Evolutionary conservation across 2,329 filamentous ascomycete species (phyloP).

Genomic region (Blastomyces gilchristii): DNA sequence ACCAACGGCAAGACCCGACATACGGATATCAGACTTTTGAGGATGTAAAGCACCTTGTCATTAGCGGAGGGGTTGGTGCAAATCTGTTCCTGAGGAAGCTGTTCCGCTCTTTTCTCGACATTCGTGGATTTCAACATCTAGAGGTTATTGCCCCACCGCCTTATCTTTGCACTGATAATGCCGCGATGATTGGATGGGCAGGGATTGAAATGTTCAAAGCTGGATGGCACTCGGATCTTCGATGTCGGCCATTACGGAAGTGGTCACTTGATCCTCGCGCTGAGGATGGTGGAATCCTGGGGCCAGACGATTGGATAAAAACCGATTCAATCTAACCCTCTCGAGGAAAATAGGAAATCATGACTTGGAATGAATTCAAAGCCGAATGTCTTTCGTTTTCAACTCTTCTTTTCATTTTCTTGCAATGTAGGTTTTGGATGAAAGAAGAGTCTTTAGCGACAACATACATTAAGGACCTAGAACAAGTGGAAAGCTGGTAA

Average conservation of each 20-base stretch:
- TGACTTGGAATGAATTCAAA: neutral
- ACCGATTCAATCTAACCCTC: conserved; percentile 14
- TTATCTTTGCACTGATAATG: conserved; percentile 82
- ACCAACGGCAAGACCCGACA: neutral
- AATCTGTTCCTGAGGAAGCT: conserved; percentile 70
- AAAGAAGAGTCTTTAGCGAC: neutral
- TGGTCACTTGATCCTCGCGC: conserved; percentile 61
- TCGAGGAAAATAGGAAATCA: neutral
- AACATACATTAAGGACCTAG: neutral
- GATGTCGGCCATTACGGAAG: conserved; percentile 50
- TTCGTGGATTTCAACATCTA: conserved; percentile 54
- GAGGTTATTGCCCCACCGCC: conserved; percentile 63
- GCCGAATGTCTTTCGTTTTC: neutral
- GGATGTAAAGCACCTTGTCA: conserved; percentile 54
- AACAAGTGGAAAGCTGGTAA: neutral
- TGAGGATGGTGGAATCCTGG: conserved; percentile 58
- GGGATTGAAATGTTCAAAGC: conserved; percentile 83
- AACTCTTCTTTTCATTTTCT: neutral
- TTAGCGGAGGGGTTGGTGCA: conserved; percentile 83
- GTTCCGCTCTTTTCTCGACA: conserved; percentile 49
- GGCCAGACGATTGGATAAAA: conserved; percentile 43
- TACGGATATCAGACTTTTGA: neutral
- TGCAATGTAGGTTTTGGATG: neutral
- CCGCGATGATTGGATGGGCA: conserved; percentile 94
- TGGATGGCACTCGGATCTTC: conserved; percentile 57